Conservation (phyloP, 768 basidiomycete species). For the Scleroderma bovista region DNA sequence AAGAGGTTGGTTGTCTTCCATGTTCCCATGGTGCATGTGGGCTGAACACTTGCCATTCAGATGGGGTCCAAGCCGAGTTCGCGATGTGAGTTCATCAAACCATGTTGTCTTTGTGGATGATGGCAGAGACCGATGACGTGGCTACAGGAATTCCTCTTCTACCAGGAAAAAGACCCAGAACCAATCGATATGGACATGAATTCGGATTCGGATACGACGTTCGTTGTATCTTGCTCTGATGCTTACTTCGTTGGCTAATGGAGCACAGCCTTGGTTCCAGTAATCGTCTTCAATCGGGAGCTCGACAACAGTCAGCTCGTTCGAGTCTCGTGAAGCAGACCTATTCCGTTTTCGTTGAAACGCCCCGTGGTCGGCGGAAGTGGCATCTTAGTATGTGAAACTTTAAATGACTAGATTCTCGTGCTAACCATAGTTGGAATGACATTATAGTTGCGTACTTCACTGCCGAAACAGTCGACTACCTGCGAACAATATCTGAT, state of each 20-base stretch:
- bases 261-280: conserved; percentile 25
- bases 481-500: conserved; percentile 55
- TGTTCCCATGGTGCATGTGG: neutral
- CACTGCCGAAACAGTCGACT: conserved; percentile 54
- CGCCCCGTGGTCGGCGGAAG: conserved; percentile 58
- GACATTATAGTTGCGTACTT: conserved; percentile 63
- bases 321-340: conserved; percentile 72
- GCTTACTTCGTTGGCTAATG: conserved; percentile 5
- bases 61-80: conserved; percentile 77
- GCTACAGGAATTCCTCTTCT: conserved; percentile 68
- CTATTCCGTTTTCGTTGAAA: conserved; percentile 73
- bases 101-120: neutral
- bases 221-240: conserved; percentile 13
- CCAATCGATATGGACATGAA: conserved; percentile 42
- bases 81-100: conserved; percentile 48
- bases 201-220: conserved; percentile 50
- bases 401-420: neutral
- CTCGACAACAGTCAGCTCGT: conserved; percentile 27
- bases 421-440: too few relatives aligned
- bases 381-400: conserved; percentile 68
- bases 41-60: conserved; percentile 21
- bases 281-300: conserved; percentile 20
- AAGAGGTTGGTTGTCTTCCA: conserved; percentile 30
- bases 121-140: conserved; percentile 1
- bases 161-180: conserved; percentile 60